These are phyloP conservation scores for Aquilaria yunnanensis DNA, from an alignment of 345 rosid genomes.

Conservation along the genomic window DNA sequence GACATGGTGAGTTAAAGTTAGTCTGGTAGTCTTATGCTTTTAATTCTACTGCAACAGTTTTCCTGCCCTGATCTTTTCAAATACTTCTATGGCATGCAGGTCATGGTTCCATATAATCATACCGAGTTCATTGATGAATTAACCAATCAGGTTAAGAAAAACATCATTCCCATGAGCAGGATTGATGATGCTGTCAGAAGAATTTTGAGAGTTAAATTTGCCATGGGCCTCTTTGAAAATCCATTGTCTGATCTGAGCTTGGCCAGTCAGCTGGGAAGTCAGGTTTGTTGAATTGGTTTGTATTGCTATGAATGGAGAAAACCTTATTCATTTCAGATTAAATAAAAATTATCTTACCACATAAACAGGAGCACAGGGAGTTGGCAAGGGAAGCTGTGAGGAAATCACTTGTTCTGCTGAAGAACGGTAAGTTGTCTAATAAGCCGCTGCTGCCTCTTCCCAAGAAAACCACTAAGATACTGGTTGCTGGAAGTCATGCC, in stretches of 20 bases:
- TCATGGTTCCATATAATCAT: slow-evolving; percentile 56
- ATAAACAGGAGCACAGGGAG: slow-evolving; percentile 48
- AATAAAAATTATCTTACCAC: background rate
- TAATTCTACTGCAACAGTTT: too few species aligned
- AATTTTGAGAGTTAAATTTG: slow-evolving; percentile 67
- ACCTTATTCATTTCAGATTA: too few species aligned
- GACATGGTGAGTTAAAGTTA: slow-evolving; percentile 26
- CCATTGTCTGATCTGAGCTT: slow-evolving; percentile 48
- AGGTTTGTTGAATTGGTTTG: slow-evolving; percentile 23
- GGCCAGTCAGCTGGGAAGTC: slow-evolving; percentile 42
- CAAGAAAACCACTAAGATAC: slow-evolving; percentile 48
- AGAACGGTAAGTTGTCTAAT: slow-evolving; percentile 37
- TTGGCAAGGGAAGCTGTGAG: slow-evolving; percentile 63
- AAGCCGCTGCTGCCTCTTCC: slow-evolving; percentile 53
- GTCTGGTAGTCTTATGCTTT: too few species aligned
- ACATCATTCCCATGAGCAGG: slow-evolving; percentile 43
- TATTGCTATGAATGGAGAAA: too few species aligned
- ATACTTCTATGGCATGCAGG: slow-evolving; percentile 24
- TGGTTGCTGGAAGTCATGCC: slow-evolving; percentile 56
- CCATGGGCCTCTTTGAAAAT: slow-evolving; percentile 58
- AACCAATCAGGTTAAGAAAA: slow-evolving; percentile 32
- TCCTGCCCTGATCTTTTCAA: slow-evolving; percentile 5
- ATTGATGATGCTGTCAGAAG: slow-evolving; percentile 62
- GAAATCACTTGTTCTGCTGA: slow-evolving; percentile 56
- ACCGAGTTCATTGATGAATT: slow-evolving; percentile 39